Base-by-base conservation (phyloP, 2,329 filamentous ascomycete species). In the Colletotrichum tabaci region DNA sequence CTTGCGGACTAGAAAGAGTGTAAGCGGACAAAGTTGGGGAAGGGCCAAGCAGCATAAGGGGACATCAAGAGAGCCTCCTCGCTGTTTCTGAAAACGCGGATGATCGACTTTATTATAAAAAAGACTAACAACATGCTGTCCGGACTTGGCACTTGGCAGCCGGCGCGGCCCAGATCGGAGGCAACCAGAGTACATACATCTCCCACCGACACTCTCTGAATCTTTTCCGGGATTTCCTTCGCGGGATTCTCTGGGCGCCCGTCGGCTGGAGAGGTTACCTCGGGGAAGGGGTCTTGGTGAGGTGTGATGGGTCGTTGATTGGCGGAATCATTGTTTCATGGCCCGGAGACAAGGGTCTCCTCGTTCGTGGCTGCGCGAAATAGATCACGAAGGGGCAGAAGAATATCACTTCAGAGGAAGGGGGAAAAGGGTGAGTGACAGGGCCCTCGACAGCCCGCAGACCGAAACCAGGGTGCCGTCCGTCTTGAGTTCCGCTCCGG, bases 251-350 rank as follows among this genome's bases (percentile, higher is more conserved):
- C 38, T 60, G 66, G 46, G 40, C 55, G 35, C 18, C 47, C 64
- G 23, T 44, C 67, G 40, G 52, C 52, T 50, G 52, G 50, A 57
- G 55, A 66, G 47, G 57, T 58, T 67, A 46, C 68, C 50, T 67
- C 50, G 67, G n/a, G 35, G 26, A 53, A 58, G 53, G 60, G 50
- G 40, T 9, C 35, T 6, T 15, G 42, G 55, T 65, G 55, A 21
- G 65, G 65, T 72, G 40, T 60, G 8, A 46, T 49, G 42, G 38
- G 53, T 23, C 55, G 55, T 30, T 72, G 69, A 72, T 72, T 72
- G 69, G 69, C 53, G 69, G 66, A 72, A 72, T 70, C 46, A 60
- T 65, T 66, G 30, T 61, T 65, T 65, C 69, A 64, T 49, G 52
- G 53, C 40, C 61, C 53, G 55, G 40, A 35, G 66, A 70, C 60